Evolutionary conservation across 805 yeast genomes (phyloP), one percentile per base, ranked within the genome.

Genomic region (Hanseniaspora meyeri): DNA sequence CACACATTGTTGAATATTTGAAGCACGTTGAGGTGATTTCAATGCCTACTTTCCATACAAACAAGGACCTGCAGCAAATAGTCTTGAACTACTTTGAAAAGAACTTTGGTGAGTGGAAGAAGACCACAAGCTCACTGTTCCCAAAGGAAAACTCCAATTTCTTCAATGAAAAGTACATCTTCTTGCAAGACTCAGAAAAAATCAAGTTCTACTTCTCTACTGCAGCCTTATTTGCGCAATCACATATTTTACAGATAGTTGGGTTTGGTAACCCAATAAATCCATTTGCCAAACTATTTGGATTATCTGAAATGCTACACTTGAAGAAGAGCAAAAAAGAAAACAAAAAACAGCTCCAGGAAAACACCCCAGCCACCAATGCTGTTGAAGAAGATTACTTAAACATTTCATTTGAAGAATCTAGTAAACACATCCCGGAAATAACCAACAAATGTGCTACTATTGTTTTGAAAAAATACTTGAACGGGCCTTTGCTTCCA

Each of bases 191-290:
- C 36, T 66, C 67, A 27, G 66, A 67, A 52, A 68, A 69, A 63
- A 61, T 74, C 43, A 81, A 80, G 58, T 85, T 84, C 62, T 86
- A 88, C 85, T 83, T 82, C 63, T 83, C 84, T 62, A 83, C 85
- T 64, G 82, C 87, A 0, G 78, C 89, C 3, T 76, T 81, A 40
- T 84, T 86, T 72, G 91, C 93, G 2, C 73, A 85, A 49, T 80
- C 89, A 31, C 86, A 85, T 63, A 80, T 86, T 54, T 77, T 81
- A 62, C 91, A 85, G 69, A 65, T 85, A 54, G 78, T 83, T 48
- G 93, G 93, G 1, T 82, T 85, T 67, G 95, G 93, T 37, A 85
- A 83, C 64, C 76, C 85, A 5, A 73, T 74, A 47, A 85, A 83
- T 63, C 89, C 91, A 19, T 85, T 85, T 69, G 88, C 91, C 6